A percentile compares a stretch with the other conserved stretches of the same genome.
Evolutionary conservation across 2,329 filamentous ascomycete species (phyloP).

Genomic region (Sclerotinia sclerotiorum): DNA sequence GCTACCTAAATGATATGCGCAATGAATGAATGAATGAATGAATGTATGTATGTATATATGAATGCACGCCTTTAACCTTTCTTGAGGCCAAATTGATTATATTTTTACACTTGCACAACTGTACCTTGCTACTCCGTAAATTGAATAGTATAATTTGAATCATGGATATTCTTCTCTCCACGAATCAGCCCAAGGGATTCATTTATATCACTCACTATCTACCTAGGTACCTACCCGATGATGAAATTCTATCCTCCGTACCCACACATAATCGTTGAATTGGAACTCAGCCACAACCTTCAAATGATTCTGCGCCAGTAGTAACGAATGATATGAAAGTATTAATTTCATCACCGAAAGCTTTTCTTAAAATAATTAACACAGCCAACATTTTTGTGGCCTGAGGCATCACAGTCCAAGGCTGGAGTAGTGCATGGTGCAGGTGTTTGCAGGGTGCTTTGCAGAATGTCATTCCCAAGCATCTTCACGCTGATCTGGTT

Average conservation of each 20-base stretch:
- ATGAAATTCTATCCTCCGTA: neutral
- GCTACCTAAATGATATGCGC: too few species aligned
- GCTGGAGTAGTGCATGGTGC: neutral
- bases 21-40: too few species aligned
- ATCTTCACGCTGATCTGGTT: neutral
- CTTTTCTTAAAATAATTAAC: neutral
- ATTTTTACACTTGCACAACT: neutral
- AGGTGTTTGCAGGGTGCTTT: too few species aligned
- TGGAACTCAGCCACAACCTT: constrained; percentile 3
- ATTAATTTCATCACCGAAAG: neutral
- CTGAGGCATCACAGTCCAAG: neutral
- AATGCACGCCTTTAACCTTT: too few species aligned
- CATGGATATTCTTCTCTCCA: neutral
- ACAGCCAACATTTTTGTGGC: neutral
- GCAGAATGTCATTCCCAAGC: neutral
- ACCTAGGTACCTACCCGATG: too few species aligned
- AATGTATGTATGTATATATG: too few species aligned
- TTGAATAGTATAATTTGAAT: too few species aligned
- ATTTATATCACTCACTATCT: too few species aligned
- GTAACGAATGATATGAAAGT: neutral
- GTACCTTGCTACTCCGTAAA: neutral
- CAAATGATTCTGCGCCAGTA: neutral
- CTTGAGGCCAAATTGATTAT: neutral
- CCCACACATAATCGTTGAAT: neutral
- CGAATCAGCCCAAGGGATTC: neutral